Evolutionary conservation across 441 rosid genomes (phyloP), one percentile per base, ranked within the genome.

Genomic region (Pelargonium australe): DNA sequence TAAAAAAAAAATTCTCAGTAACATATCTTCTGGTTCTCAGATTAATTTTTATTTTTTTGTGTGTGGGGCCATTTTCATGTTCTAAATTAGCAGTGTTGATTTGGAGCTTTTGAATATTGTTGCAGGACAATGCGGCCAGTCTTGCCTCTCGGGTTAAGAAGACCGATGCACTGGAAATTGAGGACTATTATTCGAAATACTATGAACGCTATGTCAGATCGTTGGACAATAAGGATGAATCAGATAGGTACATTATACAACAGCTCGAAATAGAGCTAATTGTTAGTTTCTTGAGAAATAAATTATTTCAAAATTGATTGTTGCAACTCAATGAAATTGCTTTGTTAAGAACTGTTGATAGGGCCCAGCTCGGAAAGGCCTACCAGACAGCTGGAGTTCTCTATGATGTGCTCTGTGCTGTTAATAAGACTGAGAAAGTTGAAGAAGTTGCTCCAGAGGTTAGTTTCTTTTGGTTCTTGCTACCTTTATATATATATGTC

Each of bases 361-460:
- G 99, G 80, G 98, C 92, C 79, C 99, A 95, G 81, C 98, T 95
- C 75, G 95, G 92, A 64, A 95, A 95, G 81, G 98, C 98, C 73
- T 95, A 95, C 81, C 95, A 92, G 85, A 92, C 96, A 20, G 99
- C 99, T 0, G 98, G 98, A 51, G 95, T 92, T 68, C 99, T 95
- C 73, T 92, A 89, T 80, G 99, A 95, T 87, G 99, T 92, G 69
- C 97, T 95, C 63, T 92, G 91, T 66, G 98, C 98, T 31, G 97
- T 95, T 66, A 92, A 90, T 81, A 95, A 95, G 84, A 83, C 88
- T 13, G 98, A 95, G 75, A 86, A 95, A 83, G 98, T 89, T 65
- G 98, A 92, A 85, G 97, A 91, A 85, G 97, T 94, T 83, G 92
- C 97, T 77, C 97, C 99, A 7, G 97, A 94, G 97, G 99, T 94